phyloP scores from a whole-genome alignment of 169 alveolate genomes.

The Plasmodium yoelii region DNA sequence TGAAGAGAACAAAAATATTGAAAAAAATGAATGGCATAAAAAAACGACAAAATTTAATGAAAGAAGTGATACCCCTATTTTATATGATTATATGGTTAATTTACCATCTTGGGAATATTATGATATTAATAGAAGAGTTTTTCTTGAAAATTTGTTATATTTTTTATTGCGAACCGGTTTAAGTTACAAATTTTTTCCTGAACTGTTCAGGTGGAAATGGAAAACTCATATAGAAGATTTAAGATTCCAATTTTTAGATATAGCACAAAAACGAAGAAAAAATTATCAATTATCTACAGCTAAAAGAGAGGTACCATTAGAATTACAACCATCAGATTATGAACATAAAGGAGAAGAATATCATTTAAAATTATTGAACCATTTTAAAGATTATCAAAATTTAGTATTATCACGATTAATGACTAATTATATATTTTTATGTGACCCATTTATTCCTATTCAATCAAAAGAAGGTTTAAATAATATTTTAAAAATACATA shows the following conservation, averaged over 20 bases:
- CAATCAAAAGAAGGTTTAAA: conserved; percentile 57
- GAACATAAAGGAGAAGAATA: conserved; percentile 83
- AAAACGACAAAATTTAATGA: conserved; percentile 87
- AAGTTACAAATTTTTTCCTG: conserved; percentile 89
- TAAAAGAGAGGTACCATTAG: conserved; percentile 81
- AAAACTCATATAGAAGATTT: conserved; percentile 87
- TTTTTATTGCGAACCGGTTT: conserved; percentile 89
- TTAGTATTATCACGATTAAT: conserved; percentile 78
- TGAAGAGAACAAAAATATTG: conserved; percentile 54
- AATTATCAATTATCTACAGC: conserved; percentile 69
- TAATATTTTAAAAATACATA: neutral
- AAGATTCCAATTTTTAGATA: conserved; percentile 84
- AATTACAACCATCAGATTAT: conserved; percentile 81
- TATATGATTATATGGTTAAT: conserved; percentile 86
- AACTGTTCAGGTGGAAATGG: conserved; percentile 90
- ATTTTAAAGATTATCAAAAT: conserved; percentile 80
- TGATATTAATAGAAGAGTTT: conserved; percentile 88
- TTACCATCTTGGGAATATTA: conserved; percentile 90
- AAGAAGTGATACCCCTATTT: conserved; percentile 88
- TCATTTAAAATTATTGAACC: conserved; percentile 75
- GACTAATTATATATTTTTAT: conserved; percentile 80
- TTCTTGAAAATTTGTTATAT: conserved; percentile 89
- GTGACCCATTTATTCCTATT: conserved; percentile 83
- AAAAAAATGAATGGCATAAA: conserved; percentile 83
- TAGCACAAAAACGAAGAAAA: conserved; percentile 78